Evolutionary conservation across 768 basidiomycete genomes (phyloP).

Genomic region (Leucogyrophana mollusca): DNA sequence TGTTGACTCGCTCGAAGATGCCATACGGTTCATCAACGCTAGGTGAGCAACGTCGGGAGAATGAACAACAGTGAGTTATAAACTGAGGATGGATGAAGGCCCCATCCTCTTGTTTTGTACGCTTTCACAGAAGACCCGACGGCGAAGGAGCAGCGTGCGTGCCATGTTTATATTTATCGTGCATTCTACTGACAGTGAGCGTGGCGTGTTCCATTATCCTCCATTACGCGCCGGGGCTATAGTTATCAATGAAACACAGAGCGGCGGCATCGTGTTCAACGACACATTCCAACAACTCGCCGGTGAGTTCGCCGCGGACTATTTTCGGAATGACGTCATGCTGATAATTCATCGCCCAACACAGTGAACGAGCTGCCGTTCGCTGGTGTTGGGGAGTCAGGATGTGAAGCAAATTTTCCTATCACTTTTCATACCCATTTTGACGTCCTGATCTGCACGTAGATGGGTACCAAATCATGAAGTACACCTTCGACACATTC

Average conservation of each 20-base stretch:
- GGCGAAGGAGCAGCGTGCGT: conserved; percentile 38
- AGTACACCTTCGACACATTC: conserved; percentile 56
- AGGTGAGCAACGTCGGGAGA: conserved; percentile 35
- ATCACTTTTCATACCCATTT: background rate
- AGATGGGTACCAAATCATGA: conserved; percentile 57
- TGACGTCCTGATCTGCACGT: conserved; percentile 2
- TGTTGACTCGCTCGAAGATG: conserved; percentile 54
- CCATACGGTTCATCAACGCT: conserved; percentile 51
- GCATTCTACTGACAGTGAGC: background rate
- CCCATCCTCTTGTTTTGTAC: conserved; percentile 62
- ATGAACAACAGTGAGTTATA: background rate
- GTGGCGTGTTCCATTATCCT: background rate
- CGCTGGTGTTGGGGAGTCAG: conserved; percentile 60
- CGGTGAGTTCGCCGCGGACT: conserved; percentile 30
- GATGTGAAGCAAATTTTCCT: conserved; percentile 42
- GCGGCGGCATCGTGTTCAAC: conserved; percentile 57
- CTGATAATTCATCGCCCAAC: conserved; percentile 11
- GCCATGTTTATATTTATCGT: background rate
- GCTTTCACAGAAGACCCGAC: conserved; percentile 53
- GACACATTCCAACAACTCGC: conserved; percentile 57
- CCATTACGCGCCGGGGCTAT: background rate
- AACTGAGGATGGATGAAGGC: conserved; percentile 31
- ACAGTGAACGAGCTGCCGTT: conserved; percentile 46
- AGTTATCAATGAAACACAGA: conserved; percentile 58
- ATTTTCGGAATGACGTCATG: conserved; percentile 11